Percentiles rank a stretch among this genome's conserved stretches.
These are phyloP conservation scores for Globisporangium recalcitrans DNA, from an alignment of 352 stramenopile genomes.

Conservation along the genomic window DNA sequence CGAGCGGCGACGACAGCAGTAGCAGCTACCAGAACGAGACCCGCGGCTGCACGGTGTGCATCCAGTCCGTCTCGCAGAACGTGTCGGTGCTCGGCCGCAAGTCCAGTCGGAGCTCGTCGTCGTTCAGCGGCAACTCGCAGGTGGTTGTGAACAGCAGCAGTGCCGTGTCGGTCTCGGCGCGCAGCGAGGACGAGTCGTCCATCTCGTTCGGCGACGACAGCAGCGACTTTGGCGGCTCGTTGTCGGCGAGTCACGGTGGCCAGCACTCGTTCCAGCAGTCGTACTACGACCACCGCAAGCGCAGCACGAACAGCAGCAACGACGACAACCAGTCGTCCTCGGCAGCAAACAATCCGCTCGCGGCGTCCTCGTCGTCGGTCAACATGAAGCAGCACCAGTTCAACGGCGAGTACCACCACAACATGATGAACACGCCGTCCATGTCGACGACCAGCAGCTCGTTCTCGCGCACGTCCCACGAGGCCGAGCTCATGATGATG, in stretches of 20 bases:
- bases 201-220: constrained; percentile 18
- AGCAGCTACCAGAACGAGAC: constrained; percentile 28
- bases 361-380: background rate
- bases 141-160: constrained; percentile 4
- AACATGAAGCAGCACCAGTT: constrained; percentile 6
- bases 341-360: background rate
- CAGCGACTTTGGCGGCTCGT: constrained; percentile 18
- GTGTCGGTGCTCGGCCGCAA: constrained; percentile 2
- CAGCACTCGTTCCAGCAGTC: constrained; percentile 21
- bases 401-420: constrained; percentile 20
- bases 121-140: constrained; percentile 14
- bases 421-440: constrained; percentile 23
- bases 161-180: constrained; percentile 12
- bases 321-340: constrained; percentile 4
- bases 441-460: constrained; percentile 61
- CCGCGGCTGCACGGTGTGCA: constrained; percentile 23
- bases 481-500: constrained; percentile 11
- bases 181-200: constrained; percentile 15
- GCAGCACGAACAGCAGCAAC: constrained; percentile 12
- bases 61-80: constrained; percentile 10
- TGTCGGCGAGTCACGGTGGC: constrained; percentile 15
- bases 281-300: constrained; percentile 19
- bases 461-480: constrained; percentile 36
- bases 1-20: constrained; percentile 16
- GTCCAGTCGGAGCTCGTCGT: constrained; percentile 13